phyloP scores from a whole-genome alignment of 371 early-diverging fungal species.

The Circinella minor region DNA sequence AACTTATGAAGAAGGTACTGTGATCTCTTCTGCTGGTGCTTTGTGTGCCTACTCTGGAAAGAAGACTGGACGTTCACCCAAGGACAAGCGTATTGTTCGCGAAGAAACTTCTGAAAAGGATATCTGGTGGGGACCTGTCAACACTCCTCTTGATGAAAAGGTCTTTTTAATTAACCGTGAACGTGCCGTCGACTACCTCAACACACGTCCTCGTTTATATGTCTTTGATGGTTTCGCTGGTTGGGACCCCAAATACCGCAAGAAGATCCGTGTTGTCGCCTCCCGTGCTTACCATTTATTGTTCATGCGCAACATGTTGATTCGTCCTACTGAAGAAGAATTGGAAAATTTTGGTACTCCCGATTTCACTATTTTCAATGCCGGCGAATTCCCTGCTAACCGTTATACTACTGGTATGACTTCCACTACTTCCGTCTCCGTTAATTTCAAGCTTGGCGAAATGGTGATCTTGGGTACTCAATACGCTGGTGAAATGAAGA shows the following conservation, averaged over 20 bases:
- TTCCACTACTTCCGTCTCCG: conserved; percentile 87
- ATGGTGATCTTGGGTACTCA: conserved; percentile 96
- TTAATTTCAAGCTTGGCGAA: conserved; percentile 83
- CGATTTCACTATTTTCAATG: conserved; percentile 96
- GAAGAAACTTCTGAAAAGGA: conserved; percentile 80
- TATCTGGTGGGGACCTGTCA: conserved; percentile 99
- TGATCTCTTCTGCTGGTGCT: conserved; percentile 90
- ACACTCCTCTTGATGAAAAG: conserved; percentile 86
- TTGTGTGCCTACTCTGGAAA: conserved; percentile 89
- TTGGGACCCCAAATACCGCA: conserved; percentile 96
- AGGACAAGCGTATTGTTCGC: conserved; percentile 97
- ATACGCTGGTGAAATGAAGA: conserved; percentile 99
- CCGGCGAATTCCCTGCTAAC: conserved; percentile 96
- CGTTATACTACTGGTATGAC: conserved; percentile 97
- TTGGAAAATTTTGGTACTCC: conserved; percentile 89
- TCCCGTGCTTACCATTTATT: conserved; percentile 95
- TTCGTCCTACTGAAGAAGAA: conserved; percentile 92
- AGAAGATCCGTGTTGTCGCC: conserved; percentile 94
- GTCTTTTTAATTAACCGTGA: conserved; percentile 95
- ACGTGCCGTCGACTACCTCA: conserved; percentile 94
- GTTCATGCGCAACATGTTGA: conserved; percentile 98
- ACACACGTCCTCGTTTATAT: conserved; percentile 91
- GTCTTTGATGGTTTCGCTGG: conserved; percentile 95
- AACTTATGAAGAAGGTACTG: conserved; percentile 84
- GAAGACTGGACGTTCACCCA: conserved; percentile 89